Evolutionary conservation across 1,284 basidiomycete genomes (phyloP).

Genomic region (Trametes polyzona): DNA sequence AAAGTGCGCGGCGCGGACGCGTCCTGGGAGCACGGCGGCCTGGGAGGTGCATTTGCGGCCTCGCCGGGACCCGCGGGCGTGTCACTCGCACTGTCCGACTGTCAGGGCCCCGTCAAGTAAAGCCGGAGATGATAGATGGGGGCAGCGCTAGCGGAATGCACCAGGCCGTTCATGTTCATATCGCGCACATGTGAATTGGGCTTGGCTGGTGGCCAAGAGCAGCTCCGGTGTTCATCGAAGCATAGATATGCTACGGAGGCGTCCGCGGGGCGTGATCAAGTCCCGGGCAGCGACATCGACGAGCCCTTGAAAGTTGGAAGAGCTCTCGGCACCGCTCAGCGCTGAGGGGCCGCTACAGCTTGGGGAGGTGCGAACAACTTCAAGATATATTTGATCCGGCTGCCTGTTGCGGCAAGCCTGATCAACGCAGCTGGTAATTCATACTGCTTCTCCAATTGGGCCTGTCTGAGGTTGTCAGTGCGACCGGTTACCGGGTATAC

Average conservation of each 20-base stretch:
- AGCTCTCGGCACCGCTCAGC: background rate
- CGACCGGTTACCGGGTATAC: background rate
- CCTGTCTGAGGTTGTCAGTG: background rate
- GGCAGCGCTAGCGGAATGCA: background rate
- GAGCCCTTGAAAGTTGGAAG: background rate
- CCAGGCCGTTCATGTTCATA: background rate
- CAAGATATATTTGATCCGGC: background rate
- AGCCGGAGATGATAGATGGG: conserved; percentile 1
- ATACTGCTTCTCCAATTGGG: background rate
- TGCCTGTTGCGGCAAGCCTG: background rate
- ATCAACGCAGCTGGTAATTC: background rate
- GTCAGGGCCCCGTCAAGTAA: background rate
- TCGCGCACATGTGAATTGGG: background rate
- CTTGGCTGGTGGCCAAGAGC: background rate
- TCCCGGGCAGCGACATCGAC: background rate
- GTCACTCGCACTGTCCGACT: background rate
- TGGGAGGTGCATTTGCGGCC: background rate
- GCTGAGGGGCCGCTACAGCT: too few species aligned
- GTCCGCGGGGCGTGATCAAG: background rate
- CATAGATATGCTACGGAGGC: background rate
- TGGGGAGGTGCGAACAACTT: background rate
- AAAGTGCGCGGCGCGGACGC: background rate
- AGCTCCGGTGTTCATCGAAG: background rate
- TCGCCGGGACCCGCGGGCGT: background rate
- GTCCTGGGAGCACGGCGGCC: background rate